Conservation (phyloP, 1,139 yeast species). For the Yarrowia galli region DNA sequence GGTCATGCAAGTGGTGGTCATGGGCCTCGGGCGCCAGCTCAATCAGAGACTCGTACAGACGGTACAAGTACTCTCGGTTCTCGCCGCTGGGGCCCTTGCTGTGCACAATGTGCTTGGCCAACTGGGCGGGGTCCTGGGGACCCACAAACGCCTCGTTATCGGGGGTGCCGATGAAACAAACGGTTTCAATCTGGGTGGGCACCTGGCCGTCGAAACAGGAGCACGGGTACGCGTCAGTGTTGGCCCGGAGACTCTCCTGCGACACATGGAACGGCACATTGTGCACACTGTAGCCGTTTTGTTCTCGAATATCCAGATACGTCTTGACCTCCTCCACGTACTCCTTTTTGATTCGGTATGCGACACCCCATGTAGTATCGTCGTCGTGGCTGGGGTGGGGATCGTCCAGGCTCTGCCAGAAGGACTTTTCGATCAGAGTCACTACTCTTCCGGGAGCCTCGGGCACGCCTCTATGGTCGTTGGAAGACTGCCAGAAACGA, state of each 20-base stretch:
- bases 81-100: slow-evolving; percentile 83
- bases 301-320: slow-evolving; percentile 81
- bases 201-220: slow-evolving; percentile 41
- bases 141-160: slow-evolving; percentile 85
- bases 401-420: slow-evolving; percentile 54
- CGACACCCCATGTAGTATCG: slow-evolving; percentile 80
- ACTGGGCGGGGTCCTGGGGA: slow-evolving; percentile 64
- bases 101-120: slow-evolving; percentile 66
- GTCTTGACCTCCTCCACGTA: slow-evolving; percentile 66
- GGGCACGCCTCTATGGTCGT: slow-evolving; percentile 91
- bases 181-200: slow-evolving; percentile 48
- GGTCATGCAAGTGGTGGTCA: slow-evolving; percentile 52
- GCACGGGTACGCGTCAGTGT: slow-evolving; percentile 21
- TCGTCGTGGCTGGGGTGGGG: slow-evolving; percentile 56
- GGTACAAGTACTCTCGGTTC: slow-evolving; percentile 71
- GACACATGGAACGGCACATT: slow-evolving; percentile 68
- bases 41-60: slow-evolving; percentile 61
- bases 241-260: slow-evolving; percentile 45
- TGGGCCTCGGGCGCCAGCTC: slow-evolving; percentile 55
- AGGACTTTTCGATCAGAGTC: slow-evolving; percentile 68
- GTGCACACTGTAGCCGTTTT: slow-evolving; percentile 83
- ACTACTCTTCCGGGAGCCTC: slow-evolving; percentile 87
- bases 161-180: slow-evolving; percentile 83
- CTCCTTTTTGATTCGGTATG: slow-evolving; percentile 77
- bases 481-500: slow-evolving; percentile 89